Conservation (phyloP, 441 rosid species). For the Hura crepitans region DNA sequence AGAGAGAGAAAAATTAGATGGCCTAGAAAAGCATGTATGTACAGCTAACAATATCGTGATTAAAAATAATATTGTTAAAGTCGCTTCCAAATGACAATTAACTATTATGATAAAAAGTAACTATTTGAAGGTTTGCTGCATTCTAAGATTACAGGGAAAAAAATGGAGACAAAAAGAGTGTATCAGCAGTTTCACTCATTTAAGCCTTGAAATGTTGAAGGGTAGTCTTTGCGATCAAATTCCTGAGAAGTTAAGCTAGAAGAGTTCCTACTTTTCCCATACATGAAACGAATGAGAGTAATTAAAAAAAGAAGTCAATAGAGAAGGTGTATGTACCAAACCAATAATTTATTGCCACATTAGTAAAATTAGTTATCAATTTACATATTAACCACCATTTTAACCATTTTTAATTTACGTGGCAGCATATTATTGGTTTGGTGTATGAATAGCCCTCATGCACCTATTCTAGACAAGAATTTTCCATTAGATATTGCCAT, state of each 20-base stretch:
- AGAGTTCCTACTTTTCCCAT: not conserved
- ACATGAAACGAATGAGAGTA: not conserved
- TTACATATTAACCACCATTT: no score
- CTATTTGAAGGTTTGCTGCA: not conserved
- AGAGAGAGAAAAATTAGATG: slow-evolving; percentile 15
- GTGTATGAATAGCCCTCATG: no score
- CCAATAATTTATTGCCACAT: no score
- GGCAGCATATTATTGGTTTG: no score
- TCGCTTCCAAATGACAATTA: not conserved
- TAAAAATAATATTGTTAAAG: no score
- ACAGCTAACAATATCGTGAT: no score
- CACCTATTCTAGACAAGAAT: no score
- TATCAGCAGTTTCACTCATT: not conserved
- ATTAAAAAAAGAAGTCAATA: no score
- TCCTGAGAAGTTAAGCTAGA: not conserved
- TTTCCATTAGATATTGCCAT: not conserved
- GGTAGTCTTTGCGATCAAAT: not conserved
- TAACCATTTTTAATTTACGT: no score
- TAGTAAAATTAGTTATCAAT: no score
- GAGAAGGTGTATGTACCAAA: no score
- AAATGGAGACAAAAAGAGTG: not conserved
- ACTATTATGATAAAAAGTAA: not conserved
- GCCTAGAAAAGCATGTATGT: slow-evolving; percentile 3
- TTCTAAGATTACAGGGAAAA: not conserved
- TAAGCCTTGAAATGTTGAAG: not conserved